phyloP scores from a whole-genome alignment of 148 eudicot species.

The Heliamphora exappendiculata region DNA sequence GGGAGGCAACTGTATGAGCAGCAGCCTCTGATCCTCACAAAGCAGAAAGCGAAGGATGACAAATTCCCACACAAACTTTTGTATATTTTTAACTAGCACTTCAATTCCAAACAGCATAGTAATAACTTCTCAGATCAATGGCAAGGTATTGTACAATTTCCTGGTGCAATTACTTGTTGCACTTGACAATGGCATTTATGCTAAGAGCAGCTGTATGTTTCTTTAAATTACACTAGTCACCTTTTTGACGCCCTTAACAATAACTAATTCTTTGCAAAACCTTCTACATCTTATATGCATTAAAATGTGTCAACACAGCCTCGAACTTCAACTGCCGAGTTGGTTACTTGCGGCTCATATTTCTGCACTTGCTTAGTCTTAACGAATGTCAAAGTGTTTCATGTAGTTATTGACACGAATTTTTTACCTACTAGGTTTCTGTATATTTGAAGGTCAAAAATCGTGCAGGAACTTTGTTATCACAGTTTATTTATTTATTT shows the following conservation, averaged over 20 bases:
- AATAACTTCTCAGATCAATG: background rate
- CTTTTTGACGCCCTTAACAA: background rate
- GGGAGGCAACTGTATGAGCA: too few species aligned
- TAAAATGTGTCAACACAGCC: background rate
- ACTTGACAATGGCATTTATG: background rate
- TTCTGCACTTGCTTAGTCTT: slow-evolving; percentile 13
- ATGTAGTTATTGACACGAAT: background rate
- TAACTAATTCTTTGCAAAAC: background rate
- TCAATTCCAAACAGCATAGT: too few species aligned
- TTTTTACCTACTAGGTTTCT: background rate
- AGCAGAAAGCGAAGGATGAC: too few species aligned
- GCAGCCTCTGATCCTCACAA: too few species aligned
- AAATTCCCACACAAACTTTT: too few species aligned
- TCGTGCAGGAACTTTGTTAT: too few species aligned
- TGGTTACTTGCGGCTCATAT: background rate
- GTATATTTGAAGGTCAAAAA: too few species aligned
- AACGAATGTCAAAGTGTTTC: background rate
- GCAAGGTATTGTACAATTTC: background rate
- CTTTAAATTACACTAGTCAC: background rate
- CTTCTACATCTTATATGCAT: background rate
- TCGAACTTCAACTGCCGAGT: background rate
- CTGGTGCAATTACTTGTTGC: background rate
- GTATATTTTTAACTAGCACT: too few species aligned
- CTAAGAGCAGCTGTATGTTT: background rate
- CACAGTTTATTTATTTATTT: too few species aligned